Conservation (phyloP, 768 basidiomycete species). For the Lactarius psammicola region DNA sequence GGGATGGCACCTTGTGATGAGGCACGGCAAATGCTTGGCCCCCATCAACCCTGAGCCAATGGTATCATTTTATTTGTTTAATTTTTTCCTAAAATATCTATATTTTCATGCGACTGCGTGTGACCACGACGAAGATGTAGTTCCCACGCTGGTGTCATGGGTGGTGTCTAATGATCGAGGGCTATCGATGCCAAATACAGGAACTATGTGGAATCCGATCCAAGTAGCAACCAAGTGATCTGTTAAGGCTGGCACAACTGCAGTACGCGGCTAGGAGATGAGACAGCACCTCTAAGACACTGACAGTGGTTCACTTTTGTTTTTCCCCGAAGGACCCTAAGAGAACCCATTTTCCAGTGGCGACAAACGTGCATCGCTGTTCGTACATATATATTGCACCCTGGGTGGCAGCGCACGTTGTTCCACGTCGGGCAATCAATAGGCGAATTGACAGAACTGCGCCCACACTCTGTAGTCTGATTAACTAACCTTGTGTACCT, state of each 20-base stretch:
- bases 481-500: neutral
- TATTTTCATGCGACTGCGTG: too few species aligned
- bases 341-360: neutral
- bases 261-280: neutral
- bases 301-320: neutral
- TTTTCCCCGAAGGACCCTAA: neutral
- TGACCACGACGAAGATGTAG: neutral
- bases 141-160: neutral
- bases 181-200: neutral
- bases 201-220: neutral
- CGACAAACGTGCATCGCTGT: constrained; percentile 2
- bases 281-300: neutral
- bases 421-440: neutral
- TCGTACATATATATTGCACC: constrained; percentile 30
- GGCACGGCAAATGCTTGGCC: neutral
- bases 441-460: neutral
- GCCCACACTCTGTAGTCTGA: neutral
- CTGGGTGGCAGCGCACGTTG: constrained; percentile 34
- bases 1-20: neutral
- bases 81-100: too few species aligned
- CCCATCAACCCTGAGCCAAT: neutral
- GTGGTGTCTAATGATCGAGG: neutral
- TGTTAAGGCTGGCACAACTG: neutral
- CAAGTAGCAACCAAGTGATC: neutral
- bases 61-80: too few species aligned